Conservation (phyloP, 352 stramenopile genomes). For the Phytophthora podocarpi region DNA sequence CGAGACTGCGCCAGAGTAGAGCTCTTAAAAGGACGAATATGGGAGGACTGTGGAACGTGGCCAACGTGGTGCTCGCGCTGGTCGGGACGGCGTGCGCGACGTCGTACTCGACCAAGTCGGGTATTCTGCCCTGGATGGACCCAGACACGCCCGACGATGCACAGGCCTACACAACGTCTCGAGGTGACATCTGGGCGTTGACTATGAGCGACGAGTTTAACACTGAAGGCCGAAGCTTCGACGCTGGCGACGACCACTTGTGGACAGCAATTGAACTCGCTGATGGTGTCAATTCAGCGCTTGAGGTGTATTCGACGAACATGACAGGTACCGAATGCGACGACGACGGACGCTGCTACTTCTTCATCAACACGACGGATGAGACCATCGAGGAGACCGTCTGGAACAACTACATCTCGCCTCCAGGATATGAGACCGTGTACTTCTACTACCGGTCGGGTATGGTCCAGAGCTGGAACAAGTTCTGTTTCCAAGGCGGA, state of each 20-base stretch:
- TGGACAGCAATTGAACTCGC: constrained; percentile 90
- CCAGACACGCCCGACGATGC: constrained; percentile 45
- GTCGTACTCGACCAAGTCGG: constrained; percentile 61
- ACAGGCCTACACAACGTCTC: constrained; percentile 56
- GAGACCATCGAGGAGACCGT: constrained; percentile 51
- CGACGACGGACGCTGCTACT: constrained; percentile 63
- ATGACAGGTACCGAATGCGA: constrained; percentile 72
- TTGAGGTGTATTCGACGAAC: constrained; percentile 75
- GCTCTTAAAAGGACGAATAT: too few relatives aligned
- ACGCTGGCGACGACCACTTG: constrained; percentile 92
- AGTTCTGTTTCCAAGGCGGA: constrained; percentile 93
- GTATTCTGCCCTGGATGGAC: constrained; percentile 68
- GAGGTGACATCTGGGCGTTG: constrained; percentile 60
- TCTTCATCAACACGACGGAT: constrained; percentile 60
- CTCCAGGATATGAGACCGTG: constrained; percentile 51
- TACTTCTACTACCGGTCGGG: constrained; percentile 62
- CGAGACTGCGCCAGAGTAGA: too few relatives aligned
- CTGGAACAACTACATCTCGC: constrained; percentile 70
- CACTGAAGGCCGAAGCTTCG: constrained; percentile 77
- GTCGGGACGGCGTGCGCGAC: too few relatives aligned
- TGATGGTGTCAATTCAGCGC: constrained; percentile 72
- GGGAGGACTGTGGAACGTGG: too few relatives aligned
- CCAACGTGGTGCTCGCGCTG: too few relatives aligned
- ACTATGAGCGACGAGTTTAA: constrained; percentile 86
- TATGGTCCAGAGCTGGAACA: constrained; percentile 93